Evolutionary conservation across 225 moss, liverwort and hornwort genomes (phyloP).

Genomic region (Lunularia cruciata): DNA sequence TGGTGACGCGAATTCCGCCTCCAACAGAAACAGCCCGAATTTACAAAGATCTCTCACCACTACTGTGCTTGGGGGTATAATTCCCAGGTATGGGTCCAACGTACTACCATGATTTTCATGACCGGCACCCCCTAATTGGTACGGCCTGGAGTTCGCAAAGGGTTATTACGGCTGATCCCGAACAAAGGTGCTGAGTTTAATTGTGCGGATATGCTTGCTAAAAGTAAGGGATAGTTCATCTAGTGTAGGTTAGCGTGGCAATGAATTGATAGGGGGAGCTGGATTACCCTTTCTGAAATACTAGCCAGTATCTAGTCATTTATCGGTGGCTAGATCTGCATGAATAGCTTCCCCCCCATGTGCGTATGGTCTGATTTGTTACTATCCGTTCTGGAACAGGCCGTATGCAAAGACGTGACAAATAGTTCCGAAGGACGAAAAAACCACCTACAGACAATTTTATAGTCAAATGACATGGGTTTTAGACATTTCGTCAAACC

Average conservation of each 20-base stretch:
- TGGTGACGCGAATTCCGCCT: slow-evolving; percentile 10
- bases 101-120: neutral
- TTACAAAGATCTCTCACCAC: slow-evolving; percentile 45
- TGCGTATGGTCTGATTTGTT: slow-evolving; percentile 11
- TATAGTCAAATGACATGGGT: slow-evolving; percentile 16
- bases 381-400: slow-evolving; percentile 24
- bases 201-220: neutral
- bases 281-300: neutral
- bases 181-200: neutral
- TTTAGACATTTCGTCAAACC: slow-evolving; percentile 23
- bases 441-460: slow-evolving; percentile 6
- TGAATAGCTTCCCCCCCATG: neutral
- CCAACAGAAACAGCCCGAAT: slow-evolving; percentile 25
- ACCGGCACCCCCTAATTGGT: neutral
- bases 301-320: neutral
- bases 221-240: neutral
- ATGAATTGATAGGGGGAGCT: neutral
- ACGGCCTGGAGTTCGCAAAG: neutral
- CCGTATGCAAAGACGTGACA: slow-evolving; percentile 25
- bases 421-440: slow-evolving; percentile 15
- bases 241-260: neutral
- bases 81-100: slow-evolving; percentile 34
- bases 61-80: slow-evolving; percentile 12
- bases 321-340: neutral
- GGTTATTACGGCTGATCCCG: neutral